phyloP scores from a whole-genome alignment of 2,329 filamentous ascomycete species.

The Neofusicoccum umdonicola region DNA sequence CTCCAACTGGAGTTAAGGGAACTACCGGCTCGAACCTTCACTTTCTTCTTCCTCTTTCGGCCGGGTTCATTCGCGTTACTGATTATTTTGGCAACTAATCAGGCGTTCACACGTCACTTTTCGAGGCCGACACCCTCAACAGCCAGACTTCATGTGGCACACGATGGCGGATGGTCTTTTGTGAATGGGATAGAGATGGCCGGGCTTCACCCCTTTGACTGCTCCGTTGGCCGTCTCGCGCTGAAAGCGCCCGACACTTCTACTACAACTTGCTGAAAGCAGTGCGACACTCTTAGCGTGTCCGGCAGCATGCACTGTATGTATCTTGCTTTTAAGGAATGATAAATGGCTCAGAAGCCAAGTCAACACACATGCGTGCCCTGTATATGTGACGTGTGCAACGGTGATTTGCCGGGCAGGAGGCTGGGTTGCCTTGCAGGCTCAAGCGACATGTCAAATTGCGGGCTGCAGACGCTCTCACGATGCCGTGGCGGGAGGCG shows the following conservation, averaged over 20 bases:
- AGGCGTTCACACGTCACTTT: constrained; percentile 16
- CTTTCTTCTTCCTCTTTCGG: constrained; percentile 9
- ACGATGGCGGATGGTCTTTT: background rate
- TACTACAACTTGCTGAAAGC: background rate
- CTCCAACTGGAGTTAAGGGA: background rate
- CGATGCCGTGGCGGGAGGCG: too few species aligned
- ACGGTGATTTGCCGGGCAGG: background rate
- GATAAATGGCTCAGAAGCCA: constrained; percentile 7
- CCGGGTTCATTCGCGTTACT: constrained; percentile 4
- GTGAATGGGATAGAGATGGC: background rate
- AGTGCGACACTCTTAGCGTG: background rate
- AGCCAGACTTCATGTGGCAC: constrained; percentile 10
- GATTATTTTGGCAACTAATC: constrained; percentile 13
- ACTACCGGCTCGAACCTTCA: background rate
- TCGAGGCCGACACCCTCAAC: constrained; percentile 7
- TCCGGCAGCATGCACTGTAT: background rate
- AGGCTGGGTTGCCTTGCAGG: too few species aligned
- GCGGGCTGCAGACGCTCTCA: too few species aligned
- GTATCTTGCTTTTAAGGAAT: constrained; percentile 15
- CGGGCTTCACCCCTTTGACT: background rate
- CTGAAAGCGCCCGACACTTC: background rate
- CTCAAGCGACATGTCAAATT: too few species aligned
- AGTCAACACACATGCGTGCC: background rate
- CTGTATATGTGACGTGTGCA: background rate
- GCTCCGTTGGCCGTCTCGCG: background rate